Evolutionary conservation across 495 filamentous ascomycete species (phyloP).

Genomic region (Aspergillus egyptiacus): DNA sequence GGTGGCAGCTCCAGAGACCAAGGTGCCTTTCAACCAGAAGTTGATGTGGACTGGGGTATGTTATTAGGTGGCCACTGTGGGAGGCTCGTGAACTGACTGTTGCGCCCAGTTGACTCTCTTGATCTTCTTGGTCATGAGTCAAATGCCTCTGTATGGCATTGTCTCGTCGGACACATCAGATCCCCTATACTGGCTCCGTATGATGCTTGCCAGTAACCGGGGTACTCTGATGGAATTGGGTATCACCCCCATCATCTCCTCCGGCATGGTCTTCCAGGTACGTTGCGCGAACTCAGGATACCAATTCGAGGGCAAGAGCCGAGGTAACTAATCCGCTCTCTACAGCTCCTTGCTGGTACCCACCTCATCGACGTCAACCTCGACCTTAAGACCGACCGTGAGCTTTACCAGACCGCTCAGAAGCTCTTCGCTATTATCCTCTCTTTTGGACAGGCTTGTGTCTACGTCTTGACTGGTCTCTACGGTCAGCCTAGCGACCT

Average conservation of each 20-base stretch:
- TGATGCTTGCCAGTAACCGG: slow-evolving; percentile 99
- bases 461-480: slow-evolving; percentile 95
- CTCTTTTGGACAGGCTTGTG: slow-evolving; percentile 92
- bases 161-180: slow-evolving; percentile 95
- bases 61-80: slow-evolving; percentile 18
- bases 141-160: slow-evolving; percentile 97
- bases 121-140: slow-evolving; percentile 99
- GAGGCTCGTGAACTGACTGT: slow-evolving; percentile 30
- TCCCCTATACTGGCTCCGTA: slow-evolving; percentile 98
- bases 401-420: slow-evolving; percentile 99
- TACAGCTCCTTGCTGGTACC: slow-evolving; percentile 86
- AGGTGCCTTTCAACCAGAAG: slow-evolving; percentile 97
- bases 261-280: slow-evolving; percentile 98
- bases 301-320: neutral
- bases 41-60: slow-evolving; percentile 96
- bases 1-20: slow-evolving; percentile 93
- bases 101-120: slow-evolving; percentile 68
- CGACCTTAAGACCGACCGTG: slow-evolving; percentile 98
- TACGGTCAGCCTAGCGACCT: slow-evolving; percentile 95
- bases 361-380: slow-evolving; percentile 99
- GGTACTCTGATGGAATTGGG: slow-evolving; percentile 99
- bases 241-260: slow-evolving; percentile 98
- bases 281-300: slow-evolving; percentile 8
- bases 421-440: slow-evolving; percentile 99
- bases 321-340: slow-evolving; percentile 1